These are phyloP conservation scores for Solanum sitiens DNA, from an alignment of 257 asterid genomes.

Conservation along the genomic window DNA sequence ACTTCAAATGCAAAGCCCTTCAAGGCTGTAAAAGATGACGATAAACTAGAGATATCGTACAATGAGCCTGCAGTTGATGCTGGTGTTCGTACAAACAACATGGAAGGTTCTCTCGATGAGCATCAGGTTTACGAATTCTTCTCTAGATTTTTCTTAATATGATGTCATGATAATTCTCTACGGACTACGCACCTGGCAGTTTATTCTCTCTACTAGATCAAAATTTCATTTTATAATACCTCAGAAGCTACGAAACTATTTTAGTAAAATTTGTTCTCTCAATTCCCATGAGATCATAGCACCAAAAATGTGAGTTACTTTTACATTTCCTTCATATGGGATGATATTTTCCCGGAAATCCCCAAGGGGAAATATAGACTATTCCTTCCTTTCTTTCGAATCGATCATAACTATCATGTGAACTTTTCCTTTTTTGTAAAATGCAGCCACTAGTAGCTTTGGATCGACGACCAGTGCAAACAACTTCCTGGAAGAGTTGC, in stretches of 20 bases:
- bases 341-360: neutral
- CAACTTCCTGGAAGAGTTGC: slow-evolving; percentile 59
- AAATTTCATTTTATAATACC: neutral
- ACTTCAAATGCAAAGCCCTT: slow-evolving; percentile 9
- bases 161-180: neutral
- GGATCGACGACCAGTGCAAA: slow-evolving; percentile 14
- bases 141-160: neutral
- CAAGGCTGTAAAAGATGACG: slow-evolving; percentile 13
- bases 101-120: slow-evolving; percentile 4
- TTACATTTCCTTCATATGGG: neutral
- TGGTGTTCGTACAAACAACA: slow-evolving; percentile 3
- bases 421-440: neutral
- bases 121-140: slow-evolving; percentile 9
- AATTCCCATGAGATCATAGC: neutral
- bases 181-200: neutral
- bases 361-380: neutral
- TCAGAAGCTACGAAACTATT: neutral
- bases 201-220: neutral
- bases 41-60: slow-evolving; percentile 5
- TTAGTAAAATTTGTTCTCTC: neutral
- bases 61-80: slow-evolving; percentile 12
- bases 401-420: neutral
- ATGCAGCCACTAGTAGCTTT: slow-evolving; percentile 30
- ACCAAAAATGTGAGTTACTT: neutral
- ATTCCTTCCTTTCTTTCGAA: neutral